phyloP scores from a whole-genome alignment of 2,329 filamentous ascomycete species.

The Cyphellophora attinorum region DNA sequence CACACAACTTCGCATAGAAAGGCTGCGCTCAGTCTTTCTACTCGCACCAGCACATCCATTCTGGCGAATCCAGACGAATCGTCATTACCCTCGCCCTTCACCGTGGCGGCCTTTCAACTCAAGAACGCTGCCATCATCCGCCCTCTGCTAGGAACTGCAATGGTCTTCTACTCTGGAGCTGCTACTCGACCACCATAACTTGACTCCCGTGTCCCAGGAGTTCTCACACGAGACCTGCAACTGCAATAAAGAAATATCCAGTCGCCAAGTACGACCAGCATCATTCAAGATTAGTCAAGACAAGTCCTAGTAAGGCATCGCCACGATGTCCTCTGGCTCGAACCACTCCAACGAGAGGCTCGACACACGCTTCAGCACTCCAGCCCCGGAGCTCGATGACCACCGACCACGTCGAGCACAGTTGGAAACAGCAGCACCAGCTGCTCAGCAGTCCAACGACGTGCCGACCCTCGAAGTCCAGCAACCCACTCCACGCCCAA shows the following conservation, averaged over 20 bases:
- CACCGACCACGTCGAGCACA: conserved; percentile 56
- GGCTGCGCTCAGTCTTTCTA: conserved; percentile 19
- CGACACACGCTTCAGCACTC: conserved; percentile 53
- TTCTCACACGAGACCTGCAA: no score
- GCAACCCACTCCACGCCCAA: conserved; percentile 17
- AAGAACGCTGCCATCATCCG: conserved; percentile 64
- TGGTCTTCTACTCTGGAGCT: conserved; percentile 84
- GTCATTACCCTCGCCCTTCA: conserved; percentile 51
- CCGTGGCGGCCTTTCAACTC: conserved; percentile 82
- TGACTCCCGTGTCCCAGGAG: conserved; percentile 5
- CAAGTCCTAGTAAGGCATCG: conserved; percentile 2
- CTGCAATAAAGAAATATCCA: no score
- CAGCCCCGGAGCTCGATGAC: conserved; percentile 66
- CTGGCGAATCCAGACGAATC: conserved; percentile 32
- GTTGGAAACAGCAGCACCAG: conserved; percentile 6
- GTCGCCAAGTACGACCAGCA: not conserved
- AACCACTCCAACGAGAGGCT: conserved; percentile 53
- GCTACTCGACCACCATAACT: conserved; percentile 98
- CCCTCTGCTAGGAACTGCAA: conserved; percentile 86
- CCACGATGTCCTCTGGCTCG: conserved; percentile 39
- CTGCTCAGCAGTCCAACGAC: conserved; percentile 45
- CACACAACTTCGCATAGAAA: conserved; percentile 7
- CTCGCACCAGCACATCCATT: conserved; percentile 19
- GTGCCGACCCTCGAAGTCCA: conserved; percentile 19
- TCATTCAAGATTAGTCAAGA: not conserved